Evolutionary conservation across 2,329 filamentous ascomycete genomes (phyloP), one percentile per base, ranked within the genome.

Genomic region (Raffaelea arxii): DNA sequence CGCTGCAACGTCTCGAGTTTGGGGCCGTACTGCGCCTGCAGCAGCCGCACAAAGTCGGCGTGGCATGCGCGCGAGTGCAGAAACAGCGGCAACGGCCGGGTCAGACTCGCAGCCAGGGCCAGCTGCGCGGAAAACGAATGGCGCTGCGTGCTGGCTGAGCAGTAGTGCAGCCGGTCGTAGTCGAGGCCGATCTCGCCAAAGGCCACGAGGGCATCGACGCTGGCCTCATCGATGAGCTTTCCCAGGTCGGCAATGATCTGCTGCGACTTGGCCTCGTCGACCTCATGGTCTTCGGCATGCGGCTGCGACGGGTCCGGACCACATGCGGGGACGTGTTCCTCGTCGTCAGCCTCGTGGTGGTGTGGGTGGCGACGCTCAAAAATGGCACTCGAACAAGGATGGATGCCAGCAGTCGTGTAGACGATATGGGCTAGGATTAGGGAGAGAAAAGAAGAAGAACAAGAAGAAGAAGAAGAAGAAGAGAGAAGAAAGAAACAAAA

Each of bases 101-200:
- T 52, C n/a, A 77, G 62, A 3, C 66, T 75, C 6, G 84, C 77
- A 0, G 86, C 89, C 4, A 97, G 71, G 48, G 84, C 77, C 4
- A 97, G 75, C 62, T 98, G 92, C 6, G 77, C 76, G 37, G 82
- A 79, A 62, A 98, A 98, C 50, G 87, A 89, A 59, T 88, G 83
- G 25, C 90, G 70, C 64, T 98, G 92, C 16, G 83, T 77, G 22
- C 82, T 80, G 58, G 82, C 86, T 35, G 82, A 78, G 58, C 86
- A 89, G 57, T 90, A 82, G 57, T 87, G 85, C 30, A 98, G 69
- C 2, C 92, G 80, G 66, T 98, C 92, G 61, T 97, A 98, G 66
- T 98, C 92, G 4, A 98, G 82, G 2, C 92, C 92, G 51, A 98
- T 88, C 65, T 98, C 92, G 42, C 92, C 92, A 61, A 96, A 89